Evolutionary conservation across 768 basidiomycete genomes (phyloP).

Genomic region (Suillus subalutaceus): DNA sequence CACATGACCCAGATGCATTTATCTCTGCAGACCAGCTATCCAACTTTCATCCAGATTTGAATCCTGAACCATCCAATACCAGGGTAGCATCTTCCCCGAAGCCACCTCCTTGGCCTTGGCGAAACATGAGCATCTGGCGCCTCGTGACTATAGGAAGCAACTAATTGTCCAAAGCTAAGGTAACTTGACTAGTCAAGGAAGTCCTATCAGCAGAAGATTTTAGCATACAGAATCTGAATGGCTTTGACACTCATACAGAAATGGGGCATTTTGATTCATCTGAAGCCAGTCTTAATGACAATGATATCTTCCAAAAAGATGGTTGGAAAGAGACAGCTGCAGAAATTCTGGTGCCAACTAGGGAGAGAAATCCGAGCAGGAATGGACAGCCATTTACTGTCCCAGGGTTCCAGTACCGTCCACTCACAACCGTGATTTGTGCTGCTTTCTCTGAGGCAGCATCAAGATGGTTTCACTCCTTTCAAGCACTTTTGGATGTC

Average conservation of each 20-base stretch:
- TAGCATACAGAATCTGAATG: neutral
- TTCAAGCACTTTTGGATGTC: slow-evolving; percentile 27
- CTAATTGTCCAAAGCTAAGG: no score
- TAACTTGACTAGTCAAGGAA: no score
- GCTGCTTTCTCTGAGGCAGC: slow-evolving; percentile 12
- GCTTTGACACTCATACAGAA: slow-evolving; percentile 18
- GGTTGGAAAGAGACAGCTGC: slow-evolving; percentile 21
- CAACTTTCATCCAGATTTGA: no score
- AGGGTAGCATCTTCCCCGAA: no score
- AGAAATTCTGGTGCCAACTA: slow-evolving; percentile 34
- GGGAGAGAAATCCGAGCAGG: slow-evolving; percentile 13
- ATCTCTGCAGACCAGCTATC: no score
- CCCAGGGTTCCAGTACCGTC: slow-evolving; percentile 30
- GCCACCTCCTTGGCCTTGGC: no score
- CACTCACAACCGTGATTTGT: slow-evolving; percentile 20
- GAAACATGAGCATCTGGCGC: no score
- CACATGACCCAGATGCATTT: no score
- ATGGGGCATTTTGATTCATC: slow-evolving; percentile 16
- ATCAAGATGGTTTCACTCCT: slow-evolving; percentile 24
- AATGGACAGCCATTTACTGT: slow-evolving; percentile 24
- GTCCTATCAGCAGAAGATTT: no score
- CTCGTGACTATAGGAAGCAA: no score
- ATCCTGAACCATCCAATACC: no score
- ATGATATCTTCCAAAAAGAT: slow-evolving; percentile 1
- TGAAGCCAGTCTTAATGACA: slow-evolving; percentile 1